Evolutionary conservation across 805 yeast genomes (phyloP).

Genomic region (Scheffersomyces spartinae): DNA sequence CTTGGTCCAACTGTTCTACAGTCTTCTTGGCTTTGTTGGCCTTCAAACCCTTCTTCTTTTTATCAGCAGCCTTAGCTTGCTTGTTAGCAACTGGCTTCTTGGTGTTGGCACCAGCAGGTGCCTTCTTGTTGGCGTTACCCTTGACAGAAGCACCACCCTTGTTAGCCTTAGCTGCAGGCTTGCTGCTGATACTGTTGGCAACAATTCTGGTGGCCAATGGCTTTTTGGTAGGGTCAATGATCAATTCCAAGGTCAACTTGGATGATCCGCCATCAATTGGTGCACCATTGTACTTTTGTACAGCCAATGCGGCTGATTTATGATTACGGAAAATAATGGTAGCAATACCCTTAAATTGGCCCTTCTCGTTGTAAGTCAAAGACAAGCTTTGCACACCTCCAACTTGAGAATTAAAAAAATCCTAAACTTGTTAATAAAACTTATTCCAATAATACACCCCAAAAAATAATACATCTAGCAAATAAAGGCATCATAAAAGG

Average conservation of each 20-base stretch:
- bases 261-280: slow-evolving; percentile 83
- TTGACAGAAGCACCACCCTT: slow-evolving; percentile 7
- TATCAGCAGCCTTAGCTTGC: slow-evolving; percentile 5
- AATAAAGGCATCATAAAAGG: no score
- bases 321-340: slow-evolving; percentile 65
- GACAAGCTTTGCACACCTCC: slow-evolving; percentile 72
- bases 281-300: slow-evolving; percentile 79
- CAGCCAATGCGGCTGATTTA: slow-evolving; percentile 67
- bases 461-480: not conserved
- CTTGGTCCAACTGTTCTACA: slow-evolving; percentile 90
- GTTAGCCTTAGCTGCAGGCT: slow-evolving; percentile 21
- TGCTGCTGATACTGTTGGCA: slow-evolving; percentile 25
- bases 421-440: slow-evolving; percentile 38
- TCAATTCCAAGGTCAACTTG: slow-evolving; percentile 67
- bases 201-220: slow-evolving; percentile 66
- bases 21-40: slow-evolving; percentile 50
- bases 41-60: slow-evolving; percentile 26
- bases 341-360: slow-evolving; percentile 86
- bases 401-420: slow-evolving; percentile 76
- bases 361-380: slow-evolving; percentile 75
- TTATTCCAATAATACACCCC: not conserved
- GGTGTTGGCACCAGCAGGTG: slow-evolving; percentile 5
- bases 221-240: slow-evolving; percentile 73
- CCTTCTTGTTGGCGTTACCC: no score
- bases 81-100: slow-evolving; percentile 6